Percentiles rank a stretch among this genome's conserved stretches.
phyloP scores from a whole-genome alignment of 2,329 filamentous ascomycete genomes.

The Gyromitra esculenta region DNA sequence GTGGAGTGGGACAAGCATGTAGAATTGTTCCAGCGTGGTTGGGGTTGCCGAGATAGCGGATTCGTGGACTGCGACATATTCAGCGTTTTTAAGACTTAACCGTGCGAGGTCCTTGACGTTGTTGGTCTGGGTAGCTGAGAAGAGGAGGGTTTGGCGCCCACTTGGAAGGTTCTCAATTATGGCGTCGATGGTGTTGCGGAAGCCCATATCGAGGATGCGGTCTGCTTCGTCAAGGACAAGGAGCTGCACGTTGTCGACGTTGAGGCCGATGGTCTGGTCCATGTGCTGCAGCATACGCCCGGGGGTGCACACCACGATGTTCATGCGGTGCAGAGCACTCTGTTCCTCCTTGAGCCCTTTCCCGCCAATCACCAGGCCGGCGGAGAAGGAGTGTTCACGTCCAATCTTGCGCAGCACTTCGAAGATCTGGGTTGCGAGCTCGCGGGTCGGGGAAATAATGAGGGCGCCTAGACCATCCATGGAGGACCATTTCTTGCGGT shows the following conservation, averaged over 20 bases:
- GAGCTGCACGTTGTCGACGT: slow-evolving; percentile 89
- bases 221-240: slow-evolving; percentile 96
- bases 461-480: slow-evolving; percentile 90
- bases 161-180: slow-evolving; percentile 90
- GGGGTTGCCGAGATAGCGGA: slow-evolving; percentile 82
- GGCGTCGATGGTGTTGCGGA: slow-evolving; percentile 88
- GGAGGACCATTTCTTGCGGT: slow-evolving; percentile 87
- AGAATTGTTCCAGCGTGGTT: slow-evolving; percentile 85
- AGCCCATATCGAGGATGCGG: slow-evolving; percentile 97
- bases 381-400: slow-evolving; percentile 87
- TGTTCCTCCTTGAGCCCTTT: slow-evolving; percentile 89
- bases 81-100: slow-evolving; percentile 85
- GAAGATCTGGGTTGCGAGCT: slow-evolving; percentile 96
- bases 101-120: slow-evolving; percentile 91
- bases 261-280: slow-evolving; percentile 89
- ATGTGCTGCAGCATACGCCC: slow-evolving; percentile 95
- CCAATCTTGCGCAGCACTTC: slow-evolving; percentile 92
- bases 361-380: slow-evolving; percentile 91
- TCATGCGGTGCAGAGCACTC: slow-evolving; percentile 87
- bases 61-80: slow-evolving; percentile 95
- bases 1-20: slow-evolving; percentile 82
- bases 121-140: slow-evolving; percentile 95
- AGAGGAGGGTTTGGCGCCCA: slow-evolving; percentile 87
- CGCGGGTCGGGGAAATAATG: slow-evolving; percentile 91
- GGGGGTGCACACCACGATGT: slow-evolving; percentile 94